These are phyloP conservation scores for Xerocomellus amylosporus DNA, from an alignment of 768 basidiomycete species.

Conservation along the genomic window DNA sequence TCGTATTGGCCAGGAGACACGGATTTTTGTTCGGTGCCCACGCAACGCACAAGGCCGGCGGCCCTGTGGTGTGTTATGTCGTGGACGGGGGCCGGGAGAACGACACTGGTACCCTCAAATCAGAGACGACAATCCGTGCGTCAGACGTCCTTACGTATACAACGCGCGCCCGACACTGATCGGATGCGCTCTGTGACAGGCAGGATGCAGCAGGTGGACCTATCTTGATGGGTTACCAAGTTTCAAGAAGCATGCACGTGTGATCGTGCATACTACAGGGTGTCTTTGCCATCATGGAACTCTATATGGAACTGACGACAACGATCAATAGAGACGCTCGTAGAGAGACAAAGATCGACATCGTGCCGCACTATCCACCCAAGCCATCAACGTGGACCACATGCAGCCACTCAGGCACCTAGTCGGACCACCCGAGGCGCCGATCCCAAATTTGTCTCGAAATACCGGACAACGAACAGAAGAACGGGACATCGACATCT, in stretches of 20 bases:
- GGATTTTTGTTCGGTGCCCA: not conserved
- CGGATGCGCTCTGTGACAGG: not conserved
- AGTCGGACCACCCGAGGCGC: not conserved
- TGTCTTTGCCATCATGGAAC: not conserved
- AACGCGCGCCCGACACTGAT: not conserved
- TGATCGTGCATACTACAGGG: not conserved
- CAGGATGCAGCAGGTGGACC: not conserved
- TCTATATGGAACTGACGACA: not conserved
- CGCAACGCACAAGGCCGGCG: conserved; percentile 2
- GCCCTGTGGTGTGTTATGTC: not conserved
- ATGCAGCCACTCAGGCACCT: not conserved
- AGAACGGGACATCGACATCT: not conserved
- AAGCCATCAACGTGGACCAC: not conserved
- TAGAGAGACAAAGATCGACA: not conserved
- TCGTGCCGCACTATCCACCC: not conserved
- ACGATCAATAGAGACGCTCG: conserved; percentile 1
- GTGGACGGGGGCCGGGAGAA: not conserved
- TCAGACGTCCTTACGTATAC: conserved; percentile 9
- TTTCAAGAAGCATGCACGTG: not conserved
- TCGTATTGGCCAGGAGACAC: not conserved
- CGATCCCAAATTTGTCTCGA: not conserved
- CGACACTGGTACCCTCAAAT: conserved; percentile 4
- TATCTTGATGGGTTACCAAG: not conserved
- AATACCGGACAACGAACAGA: not conserved
- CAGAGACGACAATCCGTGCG: not conserved